Base-by-base conservation (phyloP, 352 stramenopile species). In the Globisporangium mamillatum region DNA sequence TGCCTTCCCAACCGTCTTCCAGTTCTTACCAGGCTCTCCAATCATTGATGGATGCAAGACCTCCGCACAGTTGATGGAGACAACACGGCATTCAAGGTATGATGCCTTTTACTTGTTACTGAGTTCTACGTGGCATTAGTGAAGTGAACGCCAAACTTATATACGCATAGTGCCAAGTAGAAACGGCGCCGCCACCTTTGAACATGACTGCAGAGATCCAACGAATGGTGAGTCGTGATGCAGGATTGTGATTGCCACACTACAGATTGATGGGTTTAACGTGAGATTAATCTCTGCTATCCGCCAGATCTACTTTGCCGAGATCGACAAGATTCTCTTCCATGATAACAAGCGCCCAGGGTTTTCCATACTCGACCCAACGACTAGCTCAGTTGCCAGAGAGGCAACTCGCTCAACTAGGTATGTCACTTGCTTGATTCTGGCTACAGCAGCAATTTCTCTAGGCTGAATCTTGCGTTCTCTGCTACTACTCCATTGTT, bases 141-240 rank as follows among this genome's bases (percentile, higher is more conserved):
- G 29, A 58, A 46, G 10, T 3, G 38, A 46, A 4, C 38, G 12
- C 12, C 32, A 5, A 22, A 53, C 50, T 46, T 6, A 64, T n/a
- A 64, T n/a, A n/a, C 9, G 24, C 36, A 12, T 41, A 87, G 75
- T 77, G 76, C 25, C 68, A 76, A 74, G 53, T 59, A n/a, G 72
- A 82, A 52, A 58, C 57, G 2, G 54, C 57, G 3, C 69, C 69
- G 44, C 24, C 55, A 3, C 67, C 76, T 8, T 32, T 86, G 22
- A 79, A 84, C 20, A 71, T 78, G 59, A 64, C 77, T 10, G 68
- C 72, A n/a, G 80, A 88, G 63, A 53, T 83, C 8, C 38, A 81
- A n/a, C 69, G 71, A 34, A 81, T 87, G 72, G 81, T 89, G 69
- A 41, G 68, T 54, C 2, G 5, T 34, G 20, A 1, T 32, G 12